These are phyloP conservation scores for Fragaria nilgerrensis DNA, from an alignment of 306 rosid species.

Conservation along the genomic window DNA sequence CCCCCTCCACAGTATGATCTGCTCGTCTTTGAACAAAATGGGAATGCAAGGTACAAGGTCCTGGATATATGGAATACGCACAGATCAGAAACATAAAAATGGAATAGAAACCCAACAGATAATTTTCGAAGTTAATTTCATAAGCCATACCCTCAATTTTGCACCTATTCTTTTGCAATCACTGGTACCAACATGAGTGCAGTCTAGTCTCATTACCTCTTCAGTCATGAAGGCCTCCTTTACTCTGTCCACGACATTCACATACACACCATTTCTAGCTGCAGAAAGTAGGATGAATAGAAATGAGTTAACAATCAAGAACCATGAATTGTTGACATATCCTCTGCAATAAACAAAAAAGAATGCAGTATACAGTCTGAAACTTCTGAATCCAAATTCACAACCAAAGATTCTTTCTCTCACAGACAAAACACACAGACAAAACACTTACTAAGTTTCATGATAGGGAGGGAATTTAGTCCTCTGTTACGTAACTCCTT, in stretches of 20 bases:
- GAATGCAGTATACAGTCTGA: background rate
- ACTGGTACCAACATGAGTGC: constrained; percentile 66
- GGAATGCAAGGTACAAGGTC: constrained; percentile 86
- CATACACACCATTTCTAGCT: constrained; percentile 95
- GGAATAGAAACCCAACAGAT: background rate
- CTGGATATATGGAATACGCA: constrained; percentile 35
- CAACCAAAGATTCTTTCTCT: background rate
- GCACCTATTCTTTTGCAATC: constrained; percentile 89
- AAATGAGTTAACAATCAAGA: background rate
- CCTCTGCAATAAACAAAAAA: no score
- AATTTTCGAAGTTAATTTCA: background rate
- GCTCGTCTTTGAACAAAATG: constrained; percentile 84
- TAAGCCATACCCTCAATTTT: constrained; percentile 61
- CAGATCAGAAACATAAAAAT: constrained; percentile 3
- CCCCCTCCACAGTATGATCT: constrained; percentile 91
- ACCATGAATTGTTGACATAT: constrained; percentile 1
- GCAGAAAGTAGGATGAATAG: constrained; percentile 23
- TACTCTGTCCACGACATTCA: constrained; percentile 69
- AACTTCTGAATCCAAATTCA: background rate
- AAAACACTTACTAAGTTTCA: constrained; percentile 77
- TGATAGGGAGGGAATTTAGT: constrained; percentile 54
- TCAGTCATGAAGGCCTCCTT: constrained; percentile 67
- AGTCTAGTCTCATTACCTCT: constrained; percentile 86
- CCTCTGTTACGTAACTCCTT: constrained; percentile 80
- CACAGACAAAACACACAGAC: constrained; percentile 17